A percentile compares a stretch with the other conserved stretches of the same genome.
Conservation (phyloP, 75 land plant species). For the Cupressus sempervirens region DNA sequence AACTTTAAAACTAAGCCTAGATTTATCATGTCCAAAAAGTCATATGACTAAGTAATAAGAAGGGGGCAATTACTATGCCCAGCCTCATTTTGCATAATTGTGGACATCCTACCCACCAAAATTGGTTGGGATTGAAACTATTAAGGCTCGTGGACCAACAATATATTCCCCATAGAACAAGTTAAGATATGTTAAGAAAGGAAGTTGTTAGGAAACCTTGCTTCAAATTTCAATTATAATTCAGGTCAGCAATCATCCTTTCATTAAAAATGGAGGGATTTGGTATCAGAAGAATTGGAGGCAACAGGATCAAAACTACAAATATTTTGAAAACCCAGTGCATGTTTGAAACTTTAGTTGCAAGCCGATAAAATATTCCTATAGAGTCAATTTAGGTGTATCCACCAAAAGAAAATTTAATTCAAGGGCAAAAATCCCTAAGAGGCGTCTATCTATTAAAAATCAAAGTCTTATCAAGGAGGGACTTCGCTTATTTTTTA, state of each 20-base stretch:
- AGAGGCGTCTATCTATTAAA: too few species aligned
- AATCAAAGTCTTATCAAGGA: too few species aligned
- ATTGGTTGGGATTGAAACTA: too few species aligned
- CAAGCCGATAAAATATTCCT: too few species aligned
- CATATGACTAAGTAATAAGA: background rate
- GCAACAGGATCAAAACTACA: background rate
- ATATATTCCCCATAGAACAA: background rate
- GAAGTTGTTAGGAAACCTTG: background rate
- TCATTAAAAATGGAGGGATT: background rate
- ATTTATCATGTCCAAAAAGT: background rate
- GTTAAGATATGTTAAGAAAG: background rate
- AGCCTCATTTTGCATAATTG: background rate
- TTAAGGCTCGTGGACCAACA: too few species aligned
- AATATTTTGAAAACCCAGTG: background rate
- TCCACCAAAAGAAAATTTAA: too few species aligned
- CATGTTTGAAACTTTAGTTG: background rate
- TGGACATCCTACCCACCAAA: background rate
- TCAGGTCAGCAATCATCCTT: background rate
- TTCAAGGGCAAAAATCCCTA: too few species aligned
- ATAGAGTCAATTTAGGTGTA: too few species aligned
- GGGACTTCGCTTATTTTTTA: too few species aligned
- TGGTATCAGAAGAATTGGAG: background rate
- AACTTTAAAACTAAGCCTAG: background rate
- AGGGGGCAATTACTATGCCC: background rate
- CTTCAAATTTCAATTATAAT: background rate